Base-by-base conservation (phyloP, 139 green algal species). In the Pleodorina starrii region DNA sequence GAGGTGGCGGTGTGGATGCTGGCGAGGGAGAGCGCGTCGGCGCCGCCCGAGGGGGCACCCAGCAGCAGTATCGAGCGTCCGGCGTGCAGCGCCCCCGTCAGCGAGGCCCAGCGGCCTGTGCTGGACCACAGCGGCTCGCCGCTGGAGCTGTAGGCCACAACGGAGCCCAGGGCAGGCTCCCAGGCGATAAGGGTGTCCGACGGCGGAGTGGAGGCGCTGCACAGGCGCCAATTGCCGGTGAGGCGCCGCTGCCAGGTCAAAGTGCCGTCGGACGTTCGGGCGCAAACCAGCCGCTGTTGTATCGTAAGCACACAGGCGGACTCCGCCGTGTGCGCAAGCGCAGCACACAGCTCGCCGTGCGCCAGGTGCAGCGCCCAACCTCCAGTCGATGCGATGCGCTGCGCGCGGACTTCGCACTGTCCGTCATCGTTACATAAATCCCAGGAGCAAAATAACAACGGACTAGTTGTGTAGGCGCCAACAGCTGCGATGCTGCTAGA, bases 281-380 rank as follows among this genome's bases (percentile, higher is more conserved):
- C 74, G n/a, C 74, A 82, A 19, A 82, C 17, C 43, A 82, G 74
- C 5, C 74, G 74, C 74, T 82, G 74, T 44, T 82, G 43, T 16
- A 5, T 25, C 29, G 74, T 82, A 1, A 82, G n/a, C 1, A 63
- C 74, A 25, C 74, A 82, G 4, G 44, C 44, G 5, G 27, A 35
- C 25, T 63, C 14, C 6, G 14, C 9, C 1, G 44, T 63, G 11
- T 46, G 23, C 29, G 44, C 44, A 6, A 82, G 32, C 44, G 44
- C 74, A n/a, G 7, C 74, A 42, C 74, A 82, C 6, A 9, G 27
- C 44, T 82, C 74, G 44, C 44, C 74, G 2, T 46, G 27, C 46
- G 46, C 74, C 29, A 82, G 43, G 16, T 21, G 74, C 9, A 82
- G 43, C 1, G 44, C 46, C 74, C 74, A 82, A 40, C 17, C 44